phyloP scores from a whole-genome alignment of 306 rosid species.

The Leucaena leucocephala region DNA sequence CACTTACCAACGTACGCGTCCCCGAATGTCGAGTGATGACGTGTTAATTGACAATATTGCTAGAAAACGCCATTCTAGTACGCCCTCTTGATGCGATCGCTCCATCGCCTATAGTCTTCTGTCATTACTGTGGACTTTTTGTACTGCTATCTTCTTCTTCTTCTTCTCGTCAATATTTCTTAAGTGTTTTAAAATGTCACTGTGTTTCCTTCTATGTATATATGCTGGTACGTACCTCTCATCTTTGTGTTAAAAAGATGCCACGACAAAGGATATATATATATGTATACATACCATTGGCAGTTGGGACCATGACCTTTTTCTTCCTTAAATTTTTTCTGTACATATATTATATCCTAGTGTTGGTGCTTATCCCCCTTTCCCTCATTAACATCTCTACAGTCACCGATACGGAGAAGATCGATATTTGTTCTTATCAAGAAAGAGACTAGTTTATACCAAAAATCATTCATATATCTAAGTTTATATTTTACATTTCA shows the following conservation, averaged over 20 bases:
- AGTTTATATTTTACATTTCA: neutral
- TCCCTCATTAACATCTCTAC: neutral
- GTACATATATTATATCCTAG: neutral
- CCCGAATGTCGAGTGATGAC: neutral
- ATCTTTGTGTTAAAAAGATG: neutral
- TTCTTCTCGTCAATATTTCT: too few relatives aligned
- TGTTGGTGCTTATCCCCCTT: conserved; percentile 1
- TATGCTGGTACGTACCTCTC: neutral
- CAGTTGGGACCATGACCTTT: conserved; percentile 5
- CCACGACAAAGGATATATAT: neutral
- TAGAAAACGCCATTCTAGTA: neutral
- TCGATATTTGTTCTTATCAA: neutral
- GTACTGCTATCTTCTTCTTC: neutral
- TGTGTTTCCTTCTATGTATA: neutral
- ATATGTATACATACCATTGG: neutral
- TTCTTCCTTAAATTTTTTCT: neutral
- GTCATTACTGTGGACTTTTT: neutral
- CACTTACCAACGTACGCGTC: neutral
- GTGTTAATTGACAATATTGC: neutral
- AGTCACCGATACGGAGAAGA: neutral
- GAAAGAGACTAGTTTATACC: neutral
- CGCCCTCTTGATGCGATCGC: neutral
- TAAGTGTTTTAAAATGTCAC: neutral
- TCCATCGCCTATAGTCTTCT: neutral
- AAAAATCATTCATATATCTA: neutral